Conservation (phyloP, 208 protist genomes). For the Crithidia expoeki region DNA sequence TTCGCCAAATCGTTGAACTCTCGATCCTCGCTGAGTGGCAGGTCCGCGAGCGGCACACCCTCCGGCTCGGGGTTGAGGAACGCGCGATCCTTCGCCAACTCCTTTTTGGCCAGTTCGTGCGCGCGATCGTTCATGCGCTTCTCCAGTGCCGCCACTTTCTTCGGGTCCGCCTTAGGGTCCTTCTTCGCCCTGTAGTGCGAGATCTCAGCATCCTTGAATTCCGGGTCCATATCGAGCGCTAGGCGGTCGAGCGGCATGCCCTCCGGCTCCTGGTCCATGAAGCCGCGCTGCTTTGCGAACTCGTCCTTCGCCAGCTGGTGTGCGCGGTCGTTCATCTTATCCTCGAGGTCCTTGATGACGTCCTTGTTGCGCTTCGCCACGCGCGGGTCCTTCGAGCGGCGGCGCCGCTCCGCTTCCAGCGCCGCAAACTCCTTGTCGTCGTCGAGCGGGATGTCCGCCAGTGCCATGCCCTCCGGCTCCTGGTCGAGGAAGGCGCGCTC, state of each 20-base stretch:
- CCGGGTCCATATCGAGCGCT: slow-evolving; percentile 71
- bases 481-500: slow-evolving; percentile 80
- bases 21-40: slow-evolving; percentile 65
- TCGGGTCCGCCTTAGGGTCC: slow-evolving; percentile 39
- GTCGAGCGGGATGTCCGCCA: slow-evolving; percentile 79
- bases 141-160: slow-evolving; percentile 47
- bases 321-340: slow-evolving; percentile 70
- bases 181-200: slow-evolving; percentile 67
- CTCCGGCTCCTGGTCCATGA: slow-evolving; percentile 76
- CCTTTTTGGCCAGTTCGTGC: slow-evolving; percentile 56
- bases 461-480: slow-evolving; percentile 75
- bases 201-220: slow-evolving; percentile 82
- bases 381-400: slow-evolving; percentile 58
- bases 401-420: slow-evolving; percentile 75
- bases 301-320: slow-evolving; percentile 65
- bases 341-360: slow-evolving; percentile 68
- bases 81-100: slow-evolving; percentile 60
- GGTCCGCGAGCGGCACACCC: slow-evolving; percentile 70
- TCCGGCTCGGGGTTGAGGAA: slow-evolving; percentile 83
- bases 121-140: slow-evolving; percentile 65
- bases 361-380: slow-evolving; percentile 70
- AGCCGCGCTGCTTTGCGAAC: slow-evolving; percentile 66
- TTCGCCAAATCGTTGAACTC: slow-evolving; percentile 72
- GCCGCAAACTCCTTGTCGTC: slow-evolving; percentile 71
- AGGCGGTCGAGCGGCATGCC: slow-evolving; percentile 70